These are phyloP conservation scores for Akanthomyces muscarius DNA, from an alignment of 2,329 filamentous ascomycete genomes.

Conservation along the genomic window DNA sequence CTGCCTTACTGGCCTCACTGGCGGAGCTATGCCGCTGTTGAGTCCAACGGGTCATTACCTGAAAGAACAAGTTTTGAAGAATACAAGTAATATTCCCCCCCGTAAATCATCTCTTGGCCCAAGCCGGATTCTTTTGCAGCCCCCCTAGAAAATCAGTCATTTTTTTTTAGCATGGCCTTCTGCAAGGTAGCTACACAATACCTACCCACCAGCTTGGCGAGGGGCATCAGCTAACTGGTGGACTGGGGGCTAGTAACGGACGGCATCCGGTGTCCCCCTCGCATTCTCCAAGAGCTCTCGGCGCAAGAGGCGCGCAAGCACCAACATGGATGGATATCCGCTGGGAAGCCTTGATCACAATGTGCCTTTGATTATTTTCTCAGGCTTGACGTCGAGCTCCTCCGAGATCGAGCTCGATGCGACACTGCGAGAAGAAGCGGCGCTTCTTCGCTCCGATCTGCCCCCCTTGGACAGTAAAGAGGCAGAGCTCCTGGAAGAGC, in stretches of 20 bases:
- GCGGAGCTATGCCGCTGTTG: not conserved
- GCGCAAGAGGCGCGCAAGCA: slow-evolving; percentile 10
- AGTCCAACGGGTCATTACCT: not conserved
- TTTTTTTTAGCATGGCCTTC: not conserved
- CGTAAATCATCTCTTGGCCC: not conserved
- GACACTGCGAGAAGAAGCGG: slow-evolving; percentile 54
- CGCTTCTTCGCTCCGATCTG: slow-evolving; percentile 66
- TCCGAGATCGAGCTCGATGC: slow-evolving; percentile 42
- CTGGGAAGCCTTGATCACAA: slow-evolving; percentile 79
- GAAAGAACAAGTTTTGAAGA: not conserved
- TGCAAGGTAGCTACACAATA: slow-evolving; percentile 5
- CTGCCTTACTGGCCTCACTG: not conserved
- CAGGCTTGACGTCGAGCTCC: slow-evolving; percentile 57
- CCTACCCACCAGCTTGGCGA: not conserved
- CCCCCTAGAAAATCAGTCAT: no score
- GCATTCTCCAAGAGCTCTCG: not conserved
- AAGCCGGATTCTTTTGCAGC: not conserved
- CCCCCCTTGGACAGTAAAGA: slow-evolving; percentile 62
- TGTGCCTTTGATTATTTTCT: slow-evolving; percentile 77
- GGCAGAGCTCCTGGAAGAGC: slow-evolving; percentile 60
- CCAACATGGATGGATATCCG: slow-evolving; percentile 69
- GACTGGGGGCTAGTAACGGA: slow-evolving; percentile 6
- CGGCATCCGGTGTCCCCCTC: slow-evolving; percentile 1
- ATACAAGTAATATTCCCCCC: not conserved
- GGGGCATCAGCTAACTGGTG: slow-evolving; percentile 13